Percentiles rank a stretch among this genome's conserved stretches.
Conservation (phyloP, 2,329 filamentous ascomycete genomes). For the Ilyonectria sp. region DNA sequence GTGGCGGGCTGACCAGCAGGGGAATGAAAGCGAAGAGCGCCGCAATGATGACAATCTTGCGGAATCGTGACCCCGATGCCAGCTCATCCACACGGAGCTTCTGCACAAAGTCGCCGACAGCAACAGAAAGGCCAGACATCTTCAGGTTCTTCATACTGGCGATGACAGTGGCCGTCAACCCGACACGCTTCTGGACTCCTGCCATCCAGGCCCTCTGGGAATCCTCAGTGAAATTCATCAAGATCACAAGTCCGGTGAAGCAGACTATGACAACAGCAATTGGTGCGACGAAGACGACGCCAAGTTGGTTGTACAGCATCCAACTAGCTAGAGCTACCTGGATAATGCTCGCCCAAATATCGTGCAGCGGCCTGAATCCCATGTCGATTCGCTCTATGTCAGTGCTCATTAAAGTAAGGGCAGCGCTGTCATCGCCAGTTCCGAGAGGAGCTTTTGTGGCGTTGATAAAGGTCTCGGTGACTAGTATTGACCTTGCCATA, state of each 20-base stretch:
- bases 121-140: slow-evolving; percentile 39
- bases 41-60: slow-evolving; percentile 35
- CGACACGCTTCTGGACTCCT: slow-evolving; percentile 49
- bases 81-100: slow-evolving; percentile 46
- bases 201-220: slow-evolving; percentile 53
- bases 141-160: slow-evolving; percentile 47
- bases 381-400: slow-evolving; percentile 56
- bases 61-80: slow-evolving; percentile 34
- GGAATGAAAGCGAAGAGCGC: slow-evolving; percentile 51
- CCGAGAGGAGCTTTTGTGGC: slow-evolving; percentile 46
- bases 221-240: slow-evolving; percentile 12
- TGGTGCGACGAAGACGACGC: slow-evolving; percentile 62
- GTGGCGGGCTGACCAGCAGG: slow-evolving; percentile 48
- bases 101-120: slow-evolving; percentile 44
- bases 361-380: slow-evolving; percentile 47
- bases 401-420: slow-evolving; percentile 61
- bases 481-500: slow-evolving; percentile 36
- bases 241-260: slow-evolving; percentile 7
- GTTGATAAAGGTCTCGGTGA: slow-evolving; percentile 49
- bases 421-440: slow-evolving; percentile 51
- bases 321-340: slow-evolving; percentile 60
- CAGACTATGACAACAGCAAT: slow-evolving; percentile 56
- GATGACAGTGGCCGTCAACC: slow-evolving; percentile 43
- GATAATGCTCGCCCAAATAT: slow-evolving; percentile 53
- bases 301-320: slow-evolving; percentile 61